phyloP scores from a whole-genome alignment of 2,329 filamentous ascomycete genomes.

The Sclerotinia glacialis region DNA sequence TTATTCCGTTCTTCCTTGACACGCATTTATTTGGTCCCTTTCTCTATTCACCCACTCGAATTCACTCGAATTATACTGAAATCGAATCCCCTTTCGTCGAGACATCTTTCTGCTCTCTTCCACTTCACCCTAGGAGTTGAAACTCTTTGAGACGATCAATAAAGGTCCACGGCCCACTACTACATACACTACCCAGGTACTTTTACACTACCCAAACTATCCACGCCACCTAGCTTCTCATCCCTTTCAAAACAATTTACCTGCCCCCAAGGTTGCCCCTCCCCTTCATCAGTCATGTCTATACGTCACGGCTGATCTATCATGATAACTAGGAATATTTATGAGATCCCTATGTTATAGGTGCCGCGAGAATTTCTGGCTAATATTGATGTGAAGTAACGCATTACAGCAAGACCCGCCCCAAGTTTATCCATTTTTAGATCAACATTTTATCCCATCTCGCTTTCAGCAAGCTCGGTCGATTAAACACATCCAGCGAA shows the following conservation, averaged over 20 bases:
- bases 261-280: conserved; percentile 8
- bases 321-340: conserved; percentile 8
- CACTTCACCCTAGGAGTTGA: neutral
- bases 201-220: neutral
- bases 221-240: neutral
- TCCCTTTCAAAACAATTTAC: neutral
- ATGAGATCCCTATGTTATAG: neutral
- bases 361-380: conserved; percentile 13
- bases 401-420: conserved; percentile 6
- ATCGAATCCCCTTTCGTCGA: neutral
- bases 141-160: neutral
- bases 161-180: conserved; percentile 5
- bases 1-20: neutral
- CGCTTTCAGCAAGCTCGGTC: neutral
- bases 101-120: neutral
- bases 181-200: neutral
- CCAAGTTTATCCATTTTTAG: conserved; percentile 1
- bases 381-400: conserved; percentile 18
- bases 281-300: conserved; percentile 4
- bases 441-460: neutral
- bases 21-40: neutral
- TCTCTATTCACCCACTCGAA: neutral
- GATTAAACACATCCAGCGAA: neutral
- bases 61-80: neutral
- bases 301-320: conserved; percentile 4